Conservation (phyloP, 2,329 filamentous ascomycete species). For the Trichophyton schoenleinii region DNA sequence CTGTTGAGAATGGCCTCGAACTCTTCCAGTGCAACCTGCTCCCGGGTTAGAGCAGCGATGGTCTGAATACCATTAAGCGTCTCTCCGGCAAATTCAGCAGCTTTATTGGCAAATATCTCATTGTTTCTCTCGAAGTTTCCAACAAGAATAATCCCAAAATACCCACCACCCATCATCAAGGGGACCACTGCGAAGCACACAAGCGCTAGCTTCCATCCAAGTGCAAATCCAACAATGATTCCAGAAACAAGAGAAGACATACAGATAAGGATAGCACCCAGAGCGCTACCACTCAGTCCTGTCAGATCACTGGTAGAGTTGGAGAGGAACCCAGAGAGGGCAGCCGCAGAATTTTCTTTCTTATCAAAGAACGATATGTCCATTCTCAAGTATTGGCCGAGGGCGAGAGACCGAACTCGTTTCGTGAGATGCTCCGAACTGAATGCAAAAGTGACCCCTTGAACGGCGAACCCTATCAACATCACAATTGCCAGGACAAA, state of each 20-base stretch:
- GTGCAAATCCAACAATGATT: conserved; percentile 54
- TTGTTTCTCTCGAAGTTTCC: conserved; percentile 46
- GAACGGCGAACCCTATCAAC: conserved; percentile 49
- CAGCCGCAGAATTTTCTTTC: conserved; percentile 46
- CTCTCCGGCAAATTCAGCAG: conserved; percentile 41
- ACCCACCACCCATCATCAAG: conserved; percentile 53
- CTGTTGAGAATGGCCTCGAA: conserved; percentile 39
- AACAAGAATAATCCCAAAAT: conserved; percentile 54
- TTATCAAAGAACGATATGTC: conserved; percentile 61
- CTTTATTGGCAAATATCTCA: conserved; percentile 39
- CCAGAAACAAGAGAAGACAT: conserved; percentile 48
- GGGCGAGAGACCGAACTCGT: conserved; percentile 49
- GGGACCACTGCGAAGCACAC: conserved; percentile 59
- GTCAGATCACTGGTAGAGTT: conserved; percentile 55
- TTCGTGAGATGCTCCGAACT: conserved; percentile 54
- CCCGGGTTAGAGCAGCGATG: conserved; percentile 40
- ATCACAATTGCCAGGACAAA: conserved; percentile 50
- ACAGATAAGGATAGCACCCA: conserved; percentile 58
- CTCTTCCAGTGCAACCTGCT: conserved; percentile 36
- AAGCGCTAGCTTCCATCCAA: conserved; percentile 65
- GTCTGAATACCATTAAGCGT: conserved; percentile 42
- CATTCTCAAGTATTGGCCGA: conserved; percentile 53
- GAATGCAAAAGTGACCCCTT: conserved; percentile 46
- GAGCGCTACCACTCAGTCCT: conserved; percentile 56
- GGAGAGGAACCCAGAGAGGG: conserved; percentile 55